Percentiles rank a stretch among this genome's conserved stretches.
Evolutionary conservation across 352 stramenopile genomes (phyloP).

Genomic region (Phytophthora ohioensis): DNA sequence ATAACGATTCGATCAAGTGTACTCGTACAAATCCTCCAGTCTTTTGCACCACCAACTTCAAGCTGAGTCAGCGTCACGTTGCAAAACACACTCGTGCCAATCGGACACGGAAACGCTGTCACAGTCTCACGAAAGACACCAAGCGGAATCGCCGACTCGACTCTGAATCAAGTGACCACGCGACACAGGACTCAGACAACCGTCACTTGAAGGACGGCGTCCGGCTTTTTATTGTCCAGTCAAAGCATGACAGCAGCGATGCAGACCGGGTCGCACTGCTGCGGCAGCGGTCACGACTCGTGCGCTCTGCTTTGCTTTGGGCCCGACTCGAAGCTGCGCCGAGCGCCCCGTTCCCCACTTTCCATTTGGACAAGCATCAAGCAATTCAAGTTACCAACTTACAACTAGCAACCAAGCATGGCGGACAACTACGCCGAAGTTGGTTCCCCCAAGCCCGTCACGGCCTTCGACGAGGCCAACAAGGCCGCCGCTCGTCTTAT

Average conservation of each 20-base stretch:
- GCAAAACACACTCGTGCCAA: neutral
- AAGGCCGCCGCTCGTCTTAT: slow-evolving; percentile 27
- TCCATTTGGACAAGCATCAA: slow-evolving; percentile 28
- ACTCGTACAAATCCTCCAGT: neutral
- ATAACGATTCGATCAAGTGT: neutral
- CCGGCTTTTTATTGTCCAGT: neutral
- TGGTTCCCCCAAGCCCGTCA: slow-evolving; percentile 15
- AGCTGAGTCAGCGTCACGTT: neutral
- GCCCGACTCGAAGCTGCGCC: neutral
- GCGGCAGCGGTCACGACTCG: neutral
- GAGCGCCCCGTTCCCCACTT: slow-evolving; percentile 18
- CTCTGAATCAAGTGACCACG: slow-evolving; percentile 1
- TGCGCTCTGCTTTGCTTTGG: too few species aligned
- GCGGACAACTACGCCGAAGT: slow-evolving; percentile 18
- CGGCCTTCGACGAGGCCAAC: slow-evolving; percentile 35
- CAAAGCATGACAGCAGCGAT: neutral
- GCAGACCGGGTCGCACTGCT: neutral
- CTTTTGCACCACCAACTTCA: neutral
- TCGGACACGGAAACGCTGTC: neutral
- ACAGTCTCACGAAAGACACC: neutral
- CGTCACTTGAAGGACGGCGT: neutral
- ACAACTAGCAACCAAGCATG: neutral
- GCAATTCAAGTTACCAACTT: slow-evolving; percentile 17
- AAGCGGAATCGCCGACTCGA: neutral
- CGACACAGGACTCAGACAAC: neutral